phyloP scores from a whole-genome alignment of 371 early-diverging fungal genomes.

The Saksenaea oblongispora region DNA sequence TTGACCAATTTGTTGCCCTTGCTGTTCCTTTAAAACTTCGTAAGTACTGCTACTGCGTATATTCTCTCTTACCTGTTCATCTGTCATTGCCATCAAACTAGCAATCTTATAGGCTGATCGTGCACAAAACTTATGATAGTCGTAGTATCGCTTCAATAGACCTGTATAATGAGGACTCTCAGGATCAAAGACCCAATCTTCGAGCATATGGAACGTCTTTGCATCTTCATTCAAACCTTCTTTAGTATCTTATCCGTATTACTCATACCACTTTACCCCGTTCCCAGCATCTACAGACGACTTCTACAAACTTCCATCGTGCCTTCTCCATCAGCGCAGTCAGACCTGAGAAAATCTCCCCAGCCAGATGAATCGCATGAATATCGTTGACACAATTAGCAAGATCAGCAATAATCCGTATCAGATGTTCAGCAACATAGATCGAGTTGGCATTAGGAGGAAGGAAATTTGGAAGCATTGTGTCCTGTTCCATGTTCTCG shows the following conservation, averaged over 20 bases:
- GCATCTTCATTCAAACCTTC: conserved; percentile 69
- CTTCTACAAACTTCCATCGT: conserved; percentile 59
- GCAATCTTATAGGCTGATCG: conserved; percentile 64
- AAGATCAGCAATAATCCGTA: conserved; percentile 53
- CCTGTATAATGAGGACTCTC: conserved; percentile 70
- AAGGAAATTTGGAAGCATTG: conserved; percentile 37
- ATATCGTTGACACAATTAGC: conserved; percentile 64
- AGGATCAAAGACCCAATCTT: conserved; percentile 84
- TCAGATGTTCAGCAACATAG: conserved; percentile 58
- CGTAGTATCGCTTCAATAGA: conserved; percentile 66
- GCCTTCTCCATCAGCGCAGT: conserved; percentile 54
- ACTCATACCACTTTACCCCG: conserved; percentile 44
- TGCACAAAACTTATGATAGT: conserved; percentile 72
- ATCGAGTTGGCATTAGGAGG: conserved; percentile 58
- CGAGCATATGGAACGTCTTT: conserved; percentile 73
- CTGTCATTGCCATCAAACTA: conserved; percentile 50
- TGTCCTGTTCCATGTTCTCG: conserved; percentile 24
- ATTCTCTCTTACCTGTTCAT: conserved; percentile 20
- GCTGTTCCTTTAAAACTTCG: neutral
- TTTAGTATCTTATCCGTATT: conserved; percentile 27
- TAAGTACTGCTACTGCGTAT: neutral
- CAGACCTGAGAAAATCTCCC: conserved; percentile 57
- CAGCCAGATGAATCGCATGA: conserved; percentile 54
- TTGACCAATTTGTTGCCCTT: conserved; percentile 22
- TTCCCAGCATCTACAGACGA: conserved; percentile 58